phyloP scores from a whole-genome alignment of 306 rosid genomes.

The Quercus cerris region DNA sequence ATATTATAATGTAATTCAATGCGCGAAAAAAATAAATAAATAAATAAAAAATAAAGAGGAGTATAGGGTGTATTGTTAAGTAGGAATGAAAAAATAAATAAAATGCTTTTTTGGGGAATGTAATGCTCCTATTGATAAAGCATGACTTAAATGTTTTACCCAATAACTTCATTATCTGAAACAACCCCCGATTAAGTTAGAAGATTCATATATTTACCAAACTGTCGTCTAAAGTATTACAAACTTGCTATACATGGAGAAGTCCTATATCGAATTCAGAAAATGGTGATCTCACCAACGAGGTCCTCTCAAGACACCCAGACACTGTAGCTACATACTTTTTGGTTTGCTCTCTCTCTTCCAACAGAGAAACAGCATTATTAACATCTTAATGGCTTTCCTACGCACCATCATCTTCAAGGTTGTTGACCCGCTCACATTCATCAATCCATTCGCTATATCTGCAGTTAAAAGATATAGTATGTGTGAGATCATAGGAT shows the following conservation, averaged over 20 bases:
- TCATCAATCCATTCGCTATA: slow-evolving; percentile 69
- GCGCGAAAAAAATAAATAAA: fast-evolving
- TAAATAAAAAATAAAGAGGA: too few species aligned
- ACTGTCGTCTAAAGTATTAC: neutral
- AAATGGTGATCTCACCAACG: neutral
- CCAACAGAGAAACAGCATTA: neutral
- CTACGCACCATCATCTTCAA: slow-evolving; percentile 52
- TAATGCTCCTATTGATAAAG: too few species aligned
- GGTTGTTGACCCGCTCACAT: slow-evolving; percentile 58
- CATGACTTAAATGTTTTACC: neutral
- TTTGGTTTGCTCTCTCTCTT: neutral
- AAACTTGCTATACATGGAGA: neutral
- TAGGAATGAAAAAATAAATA: too few species aligned
- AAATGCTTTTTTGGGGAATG: too few species aligned
- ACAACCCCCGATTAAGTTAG: neutral
- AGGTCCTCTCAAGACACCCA: neutral
- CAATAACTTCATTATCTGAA: too few species aligned
- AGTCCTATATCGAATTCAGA: neutral
- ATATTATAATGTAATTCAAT: too few species aligned
- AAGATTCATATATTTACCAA: neutral
- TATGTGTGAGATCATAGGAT: neutral
- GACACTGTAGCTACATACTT: neutral
- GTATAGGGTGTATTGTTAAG: too few species aligned
- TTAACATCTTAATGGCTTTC: neutral
- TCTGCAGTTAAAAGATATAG: slow-evolving; percentile 24